These are phyloP conservation scores for Noccaea caerulescens DNA, from an alignment of 345 rosid species.

Conservation along the genomic window DNA sequence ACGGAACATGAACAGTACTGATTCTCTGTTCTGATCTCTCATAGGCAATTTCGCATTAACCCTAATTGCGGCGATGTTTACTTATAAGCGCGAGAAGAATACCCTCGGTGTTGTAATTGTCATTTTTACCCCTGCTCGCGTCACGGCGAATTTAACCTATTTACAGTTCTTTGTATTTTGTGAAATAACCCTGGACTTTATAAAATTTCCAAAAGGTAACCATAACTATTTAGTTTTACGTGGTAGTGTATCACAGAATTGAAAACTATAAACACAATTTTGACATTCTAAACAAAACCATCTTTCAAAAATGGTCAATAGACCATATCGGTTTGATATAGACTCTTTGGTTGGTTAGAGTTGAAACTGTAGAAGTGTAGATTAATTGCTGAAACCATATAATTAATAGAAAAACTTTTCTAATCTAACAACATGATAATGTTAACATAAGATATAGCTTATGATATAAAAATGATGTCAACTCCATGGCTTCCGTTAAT, in stretches of 20 bases:
- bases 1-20: slow-evolving; percentile 48
- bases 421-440: no score
- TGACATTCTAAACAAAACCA: no score
- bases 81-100: slow-evolving; percentile 32
- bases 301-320: no score
- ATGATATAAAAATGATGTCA: no score
- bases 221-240: neutral
- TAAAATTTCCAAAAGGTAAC: neutral
- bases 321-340: no score
- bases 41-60: slow-evolving; percentile 36
- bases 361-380: no score
- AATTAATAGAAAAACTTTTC: no score
- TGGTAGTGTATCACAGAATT: neutral
- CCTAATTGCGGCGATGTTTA: slow-evolving; percentile 14
- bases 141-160: slow-evolving; percentile 4
- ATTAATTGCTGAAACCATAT: no score
- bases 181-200: neutral
- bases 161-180: neutral
- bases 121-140: slow-evolving; percentile 18
- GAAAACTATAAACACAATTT: no score
- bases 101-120: neutral
- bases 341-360: no score
- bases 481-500: no score
- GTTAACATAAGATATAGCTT: no score
- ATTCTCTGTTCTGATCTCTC: slow-evolving; percentile 50